Evolutionary conservation across 805 yeast species (phyloP).

Genomic region (Soucietia sequanensis): DNA sequence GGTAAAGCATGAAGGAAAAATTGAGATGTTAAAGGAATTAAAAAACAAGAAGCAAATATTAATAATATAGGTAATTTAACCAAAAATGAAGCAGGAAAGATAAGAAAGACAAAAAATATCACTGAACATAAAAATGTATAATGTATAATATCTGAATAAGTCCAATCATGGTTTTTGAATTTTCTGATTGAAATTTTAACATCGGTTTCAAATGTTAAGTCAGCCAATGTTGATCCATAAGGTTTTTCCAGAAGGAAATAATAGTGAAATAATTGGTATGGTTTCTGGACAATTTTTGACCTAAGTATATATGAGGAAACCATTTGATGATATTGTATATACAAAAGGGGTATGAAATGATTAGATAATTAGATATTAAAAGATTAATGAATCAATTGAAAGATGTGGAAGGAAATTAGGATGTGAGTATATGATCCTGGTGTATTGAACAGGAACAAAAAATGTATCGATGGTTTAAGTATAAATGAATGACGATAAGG

Average conservation of each 20-base stretch:
- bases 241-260: constrained; percentile 57
- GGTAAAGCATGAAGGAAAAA: constrained; percentile 84
- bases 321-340: too few species aligned
- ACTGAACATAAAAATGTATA: constrained; percentile 51
- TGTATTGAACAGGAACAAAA: too few species aligned
- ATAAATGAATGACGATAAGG: too few species aligned
- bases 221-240: constrained; percentile 47
- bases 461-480: too few species aligned
- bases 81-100: constrained; percentile 55
- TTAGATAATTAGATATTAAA: too few species aligned
- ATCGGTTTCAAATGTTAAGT: constrained; percentile 49
- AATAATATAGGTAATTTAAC: constrained; percentile 38
- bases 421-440: too few species aligned
- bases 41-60: constrained; percentile 46
- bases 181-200: constrained; percentile 40
- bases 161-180: constrained; percentile 43
- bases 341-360: too few species aligned
- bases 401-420: too few species aligned
- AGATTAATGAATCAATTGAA: too few species aligned
- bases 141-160: constrained; percentile 50
- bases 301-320: constrained; percentile 12
- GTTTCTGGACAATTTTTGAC: constrained; percentile 30
- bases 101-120: constrained; percentile 54
- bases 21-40: constrained; percentile 76
- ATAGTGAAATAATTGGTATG: constrained; percentile 44